Evolutionary conservation across 1,284 basidiomycete genomes (phyloP), one percentile per base, ranked within the genome.

Genomic region (Psilocybe mexicana): DNA sequence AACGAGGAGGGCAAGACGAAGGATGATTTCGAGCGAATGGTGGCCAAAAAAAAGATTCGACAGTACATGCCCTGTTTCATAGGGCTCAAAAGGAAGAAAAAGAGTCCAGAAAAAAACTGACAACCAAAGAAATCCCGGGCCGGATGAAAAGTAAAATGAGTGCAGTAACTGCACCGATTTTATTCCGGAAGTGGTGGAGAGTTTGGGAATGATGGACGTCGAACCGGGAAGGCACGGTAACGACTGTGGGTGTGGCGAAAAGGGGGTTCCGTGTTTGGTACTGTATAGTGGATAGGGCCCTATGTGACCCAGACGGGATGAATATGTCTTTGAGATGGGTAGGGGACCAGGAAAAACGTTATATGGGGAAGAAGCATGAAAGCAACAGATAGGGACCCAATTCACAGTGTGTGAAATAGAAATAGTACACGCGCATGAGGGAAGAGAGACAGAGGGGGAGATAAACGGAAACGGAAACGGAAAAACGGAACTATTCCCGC

Each of bases 251-350:
- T 40, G 52, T 43, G 28, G 43, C 33, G 51, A 30, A 49, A 43
- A 23, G 42, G 36, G 54, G 28, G 58, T 54, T 63, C 57, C 51
- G 58, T 35, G 42, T 48, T 57, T 50, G 61, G 50, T 57, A 53
- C 45, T 28, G 55, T 49, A 47, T 53, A 51, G 52, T 30, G 26
- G 42, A 28, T 47, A 43, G 50, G 58, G 49, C 46, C 59, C 57
- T 57, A 50, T 42, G 52, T 43, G 65, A 66, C 68, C 69, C 67
- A 67, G 81, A 85, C 83, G 77, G 82, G 81, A 84, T 83, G 82
- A 79, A 85, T 84, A 85, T 81, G 83, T 84, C 83, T 74, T 77
- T 69, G 72, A 67, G 74, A 69, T 64, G 63, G 72, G 71, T 28
- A 71, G 72, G 71, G 71, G 73, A 70, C 73, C 63, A 55, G 63